phyloP scores from a whole-genome alignment of 495 filamentous ascomycete species.

The Aspergillus bertholletiae region DNA sequence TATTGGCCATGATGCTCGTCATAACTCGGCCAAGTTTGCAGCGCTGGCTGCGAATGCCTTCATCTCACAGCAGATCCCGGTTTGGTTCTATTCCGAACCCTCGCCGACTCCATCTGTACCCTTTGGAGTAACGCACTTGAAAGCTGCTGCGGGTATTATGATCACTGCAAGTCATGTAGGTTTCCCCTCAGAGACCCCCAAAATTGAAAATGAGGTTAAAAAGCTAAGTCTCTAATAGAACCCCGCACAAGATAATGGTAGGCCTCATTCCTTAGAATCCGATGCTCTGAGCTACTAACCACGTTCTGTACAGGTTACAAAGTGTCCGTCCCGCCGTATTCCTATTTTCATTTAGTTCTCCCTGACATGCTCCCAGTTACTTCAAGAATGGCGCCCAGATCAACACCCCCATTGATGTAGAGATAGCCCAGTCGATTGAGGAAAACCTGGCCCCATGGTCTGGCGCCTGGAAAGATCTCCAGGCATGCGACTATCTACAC shows the following conservation, averaged over 20 bases:
- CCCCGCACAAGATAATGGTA: conserved; percentile 64
- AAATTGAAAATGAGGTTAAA: not conserved
- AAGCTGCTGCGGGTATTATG: conserved; percentile 66
- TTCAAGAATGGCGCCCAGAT: conserved; percentile 70
- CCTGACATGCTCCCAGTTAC: conserved; percentile 39
- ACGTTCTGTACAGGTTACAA: conserved; percentile 52
- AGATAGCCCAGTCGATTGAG: conserved; percentile 59
- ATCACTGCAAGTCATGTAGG: conserved; percentile 64
- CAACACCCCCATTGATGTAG: conserved; percentile 59
- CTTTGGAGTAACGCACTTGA: conserved; percentile 55
- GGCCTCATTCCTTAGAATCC: not conserved
- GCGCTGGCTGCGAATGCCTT: conserved; percentile 63
- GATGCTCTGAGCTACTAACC: not conserved
- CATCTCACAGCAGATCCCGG: conserved; percentile 55
- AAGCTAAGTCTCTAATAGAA: conserved; percentile 37
- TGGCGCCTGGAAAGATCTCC: conserved; percentile 46
- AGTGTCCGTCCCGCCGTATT: conserved; percentile 40
- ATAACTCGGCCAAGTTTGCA: conserved; percentile 65
- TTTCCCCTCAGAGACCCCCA: not conserved
- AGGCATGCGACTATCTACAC: conserved; percentile 39
- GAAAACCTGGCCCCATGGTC: conserved; percentile 53
- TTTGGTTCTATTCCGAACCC: conserved; percentile 54
- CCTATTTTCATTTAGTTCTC: not conserved
- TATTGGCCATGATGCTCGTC: conserved; percentile 65
- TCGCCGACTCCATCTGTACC: conserved; percentile 68